These are phyloP conservation scores for Ophiocordyceps camponoti-leonardi DNA, from an alignment of 2,329 filamentous ascomycete genomes.

Conservation along the genomic window DNA sequence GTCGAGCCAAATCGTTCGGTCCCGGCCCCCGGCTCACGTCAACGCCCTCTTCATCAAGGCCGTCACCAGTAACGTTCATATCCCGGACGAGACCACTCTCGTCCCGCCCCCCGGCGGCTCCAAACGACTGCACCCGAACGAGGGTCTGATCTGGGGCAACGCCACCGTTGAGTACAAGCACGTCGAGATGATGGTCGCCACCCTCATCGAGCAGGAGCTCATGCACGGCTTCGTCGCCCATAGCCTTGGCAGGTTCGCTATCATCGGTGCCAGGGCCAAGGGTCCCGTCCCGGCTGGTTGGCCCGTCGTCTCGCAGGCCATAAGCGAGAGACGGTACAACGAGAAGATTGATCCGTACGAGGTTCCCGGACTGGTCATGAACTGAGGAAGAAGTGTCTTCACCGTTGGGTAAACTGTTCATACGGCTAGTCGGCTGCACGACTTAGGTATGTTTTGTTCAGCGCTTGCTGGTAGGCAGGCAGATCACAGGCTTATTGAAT, in stretches of 20 bases:
- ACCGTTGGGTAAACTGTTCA: background rate
- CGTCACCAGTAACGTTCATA: slow-evolving; percentile 26
- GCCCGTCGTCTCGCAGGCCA: slow-evolving; percentile 54
- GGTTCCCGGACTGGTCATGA: slow-evolving; percentile 57
- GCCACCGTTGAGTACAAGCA: slow-evolving; percentile 40
- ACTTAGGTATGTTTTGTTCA: background rate
- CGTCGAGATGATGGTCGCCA: slow-evolving; percentile 62
- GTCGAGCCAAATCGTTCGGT: slow-evolving; percentile 13
- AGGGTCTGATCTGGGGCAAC: slow-evolving; percentile 48
- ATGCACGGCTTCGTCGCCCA: slow-evolving; percentile 76
- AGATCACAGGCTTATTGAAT: background rate
- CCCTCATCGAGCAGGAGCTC: slow-evolving; percentile 63
- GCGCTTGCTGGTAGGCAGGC: background rate
- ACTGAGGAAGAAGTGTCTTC: background rate
- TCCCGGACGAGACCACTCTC: slow-evolving; percentile 22
- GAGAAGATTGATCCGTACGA: slow-evolving; percentile 43
- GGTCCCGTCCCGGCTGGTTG: slow-evolving; percentile 55
- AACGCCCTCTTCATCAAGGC: slow-evolving; percentile 34
- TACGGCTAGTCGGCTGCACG: too few relatives aligned
- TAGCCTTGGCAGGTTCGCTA: slow-evolving; percentile 58
- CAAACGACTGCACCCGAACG: slow-evolving; percentile 33
- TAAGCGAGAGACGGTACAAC: slow-evolving; percentile 41
- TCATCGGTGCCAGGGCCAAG: slow-evolving; percentile 56
- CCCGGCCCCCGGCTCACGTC: slow-evolving; percentile 22
- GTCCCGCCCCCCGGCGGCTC: slow-evolving; percentile 27